Base-by-base conservation (phyloP, 495 filamentous ascomycete species). In the Saxophila tyrrhenica region DNA sequence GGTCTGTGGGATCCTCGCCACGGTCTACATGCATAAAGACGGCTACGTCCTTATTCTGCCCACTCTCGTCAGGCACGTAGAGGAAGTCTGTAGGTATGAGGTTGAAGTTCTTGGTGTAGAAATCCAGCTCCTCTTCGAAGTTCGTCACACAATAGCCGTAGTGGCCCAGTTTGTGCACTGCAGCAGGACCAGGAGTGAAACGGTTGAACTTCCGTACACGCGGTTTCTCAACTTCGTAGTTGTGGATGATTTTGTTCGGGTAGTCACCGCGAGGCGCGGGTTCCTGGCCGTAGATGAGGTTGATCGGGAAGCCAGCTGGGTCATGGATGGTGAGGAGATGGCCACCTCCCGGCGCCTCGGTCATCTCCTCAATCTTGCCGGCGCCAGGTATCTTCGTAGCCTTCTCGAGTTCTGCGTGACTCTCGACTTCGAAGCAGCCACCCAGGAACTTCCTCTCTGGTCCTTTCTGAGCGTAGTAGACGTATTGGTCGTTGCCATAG, bases 81-180 rank as follows among this genome's bases (percentile, higher is more conserved):
- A 83, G 64, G 50, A 75, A 65, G 59, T 71, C 66, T 16, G 72
- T 65, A 55, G 82, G 78, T 42, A 77, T 70, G 51, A 87, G 69
- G 66, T 87, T 89, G 73, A 89, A 87, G 50, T 73, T 77, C 0
- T 60, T 63, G 3, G 75, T 78, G 64, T 86, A 89, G 66, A 83
- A 89, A 3, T 75, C 63, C 52, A 80, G 65, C 21, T 77, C 67
- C 23, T 68, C 68, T 10, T 75, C 70, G 58, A 83, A 87, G 51
- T 82, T 65, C 51, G 74, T 74, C 11, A 82, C 78, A 61, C 76
- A 78, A 41, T 82, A 63, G 9, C 85, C 85, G 50, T 81, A 88
- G 65, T 88, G 85, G 2, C 85, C 85, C 0, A 88, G 73, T 50
- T 87, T 89, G 68, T 87, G 80, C 0, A 87, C 73, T 0, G 80